Percentiles rank a stretch among this genome's conserved stretches.
phyloP scores from a whole-genome alignment of 768 basidiomycete species.

The Suillus lakei region DNA sequence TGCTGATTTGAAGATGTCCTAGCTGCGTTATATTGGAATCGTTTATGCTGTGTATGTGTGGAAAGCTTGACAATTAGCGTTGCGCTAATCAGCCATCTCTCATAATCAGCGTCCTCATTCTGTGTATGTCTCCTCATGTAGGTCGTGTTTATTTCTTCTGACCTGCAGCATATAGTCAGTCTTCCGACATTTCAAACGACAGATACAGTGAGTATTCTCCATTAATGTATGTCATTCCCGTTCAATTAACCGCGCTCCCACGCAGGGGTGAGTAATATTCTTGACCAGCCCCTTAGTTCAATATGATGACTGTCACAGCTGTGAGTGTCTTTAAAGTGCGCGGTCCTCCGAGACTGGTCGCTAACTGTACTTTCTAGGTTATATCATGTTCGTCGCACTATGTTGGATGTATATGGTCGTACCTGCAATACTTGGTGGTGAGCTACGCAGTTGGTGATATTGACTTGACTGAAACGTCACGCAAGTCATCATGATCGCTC shows the following conservation, averaged over 20 bases:
- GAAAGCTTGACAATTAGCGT: no score
- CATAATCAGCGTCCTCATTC: not conserved
- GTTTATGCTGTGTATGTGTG: not conserved
- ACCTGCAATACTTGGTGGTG: not conserved
- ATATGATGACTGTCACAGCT: not conserved
- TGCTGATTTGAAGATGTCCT: not conserved
- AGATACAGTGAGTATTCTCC: not conserved
- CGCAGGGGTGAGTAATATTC: not conserved
- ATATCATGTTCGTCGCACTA: not conserved
- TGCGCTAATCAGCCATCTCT: not conserved
- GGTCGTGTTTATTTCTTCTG: not conserved
- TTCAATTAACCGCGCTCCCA: not conserved
- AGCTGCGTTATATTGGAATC: not conserved
- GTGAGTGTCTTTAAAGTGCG: not conserved
- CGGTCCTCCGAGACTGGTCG: not conserved
- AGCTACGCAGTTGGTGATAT: not conserved
- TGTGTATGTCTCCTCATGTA: not conserved
- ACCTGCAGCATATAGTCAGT: not conserved
- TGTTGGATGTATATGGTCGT: not conserved
- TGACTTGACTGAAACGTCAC: not conserved
- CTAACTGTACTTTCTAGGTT: not conserved
- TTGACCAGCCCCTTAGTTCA: not conserved
- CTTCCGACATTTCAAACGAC: not conserved
- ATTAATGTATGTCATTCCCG: not conserved
- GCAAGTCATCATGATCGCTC: not conserved